Conservation (phyloP, 495 filamentous ascomycete genomes). For the Hapsidospora chrysogenum region DNA sequence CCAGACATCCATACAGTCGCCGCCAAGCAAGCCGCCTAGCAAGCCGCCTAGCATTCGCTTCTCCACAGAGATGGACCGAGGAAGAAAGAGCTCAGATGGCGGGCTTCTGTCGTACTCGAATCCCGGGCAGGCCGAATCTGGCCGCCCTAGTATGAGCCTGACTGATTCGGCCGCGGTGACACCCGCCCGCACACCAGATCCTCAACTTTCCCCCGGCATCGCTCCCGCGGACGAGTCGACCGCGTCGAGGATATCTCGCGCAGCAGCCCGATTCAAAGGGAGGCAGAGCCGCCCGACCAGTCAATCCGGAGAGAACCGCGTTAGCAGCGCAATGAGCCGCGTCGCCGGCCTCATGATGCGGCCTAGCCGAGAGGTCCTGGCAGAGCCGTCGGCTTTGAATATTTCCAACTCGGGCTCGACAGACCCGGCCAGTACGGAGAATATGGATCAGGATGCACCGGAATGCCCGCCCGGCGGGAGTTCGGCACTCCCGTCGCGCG, state of each 20-base stretch:
- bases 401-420: constrained; percentile 15
- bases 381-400: constrained; percentile 10
- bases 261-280: constrained; percentile 1
- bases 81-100: background rate
- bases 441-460: background rate
- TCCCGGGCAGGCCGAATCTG: constrained; percentile 14
- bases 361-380: constrained; percentile 30
- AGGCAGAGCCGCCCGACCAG: constrained; percentile 43
- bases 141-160: constrained; percentile 29
- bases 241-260: constrained; percentile 29
- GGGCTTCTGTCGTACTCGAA: background rate
- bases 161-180: constrained; percentile 26
- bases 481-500: too few relatives aligned
- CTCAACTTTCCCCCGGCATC: constrained; percentile 14
- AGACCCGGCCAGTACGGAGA: constrained; percentile 4
- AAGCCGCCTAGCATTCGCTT: constrained; percentile 18
- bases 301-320: constrained; percentile 47
- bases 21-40: background rate
- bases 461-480: background rate
- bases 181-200: constrained; percentile 17
- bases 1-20: background rate
- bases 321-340: constrained; percentile 49
- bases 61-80: constrained; percentile 18
- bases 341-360: constrained; percentile 39
- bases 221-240: constrained; percentile 35